Percentiles rank a stretch among this genome's conserved stretches.
Conservation (phyloP, 225 moss, liverwort and hornwort species). For the Neckera pumila region DNA sequence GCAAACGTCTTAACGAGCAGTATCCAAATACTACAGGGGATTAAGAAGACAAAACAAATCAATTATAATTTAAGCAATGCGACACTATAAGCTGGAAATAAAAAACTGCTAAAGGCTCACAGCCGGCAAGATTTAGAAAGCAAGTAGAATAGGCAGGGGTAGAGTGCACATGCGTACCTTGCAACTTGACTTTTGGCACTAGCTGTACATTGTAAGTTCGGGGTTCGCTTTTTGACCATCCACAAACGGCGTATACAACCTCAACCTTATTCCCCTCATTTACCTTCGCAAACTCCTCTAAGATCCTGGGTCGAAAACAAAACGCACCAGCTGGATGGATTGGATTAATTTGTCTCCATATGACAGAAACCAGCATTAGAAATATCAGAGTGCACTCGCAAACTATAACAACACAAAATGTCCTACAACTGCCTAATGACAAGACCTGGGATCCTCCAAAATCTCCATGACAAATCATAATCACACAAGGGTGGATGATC, state of each 20-base stretch:
- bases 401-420: neutral
- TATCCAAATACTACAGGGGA: neutral
- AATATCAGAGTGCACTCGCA: neutral
- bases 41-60: neutral
- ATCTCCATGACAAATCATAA: neutral
- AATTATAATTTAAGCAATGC: neutral
- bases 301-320: constrained; percentile 43
- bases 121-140: neutral
- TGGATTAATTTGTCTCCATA: neutral
- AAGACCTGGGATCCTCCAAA: neutral
- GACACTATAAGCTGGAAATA: neutral
- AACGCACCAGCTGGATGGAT: neutral
- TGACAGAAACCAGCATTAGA: neutral
- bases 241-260: constrained; percentile 83
- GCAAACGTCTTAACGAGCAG: neutral
- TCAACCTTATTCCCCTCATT: constrained; percentile 50
- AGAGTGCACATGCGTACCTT: constrained; percentile 41
- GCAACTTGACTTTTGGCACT: constrained; percentile 66
- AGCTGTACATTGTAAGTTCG: constrained; percentile 72
- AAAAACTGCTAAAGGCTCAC: neutral
- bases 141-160: neutral
- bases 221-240: constrained; percentile 78
- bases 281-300: constrained; percentile 54
- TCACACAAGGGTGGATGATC: neutral
- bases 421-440: neutral